These are phyloP conservation scores for Ormosia semicastrata DNA, from an alignment of 306 rosid genomes.

Conservation along the genomic window DNA sequence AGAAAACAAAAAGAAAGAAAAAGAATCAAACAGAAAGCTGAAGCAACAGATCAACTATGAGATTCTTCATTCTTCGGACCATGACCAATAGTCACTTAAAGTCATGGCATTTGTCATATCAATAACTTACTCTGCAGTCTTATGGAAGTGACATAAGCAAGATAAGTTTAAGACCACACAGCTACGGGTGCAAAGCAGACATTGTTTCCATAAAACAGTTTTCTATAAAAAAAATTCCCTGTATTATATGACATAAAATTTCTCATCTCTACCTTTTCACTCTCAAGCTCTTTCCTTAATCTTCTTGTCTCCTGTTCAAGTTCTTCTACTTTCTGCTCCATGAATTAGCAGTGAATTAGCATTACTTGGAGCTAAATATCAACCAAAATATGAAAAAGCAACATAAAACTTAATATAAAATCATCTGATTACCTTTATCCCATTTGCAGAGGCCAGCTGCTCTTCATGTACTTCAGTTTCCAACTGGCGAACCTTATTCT, in stretches of 20 bases:
- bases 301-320: slow-evolving; percentile 52
- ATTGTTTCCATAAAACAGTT: background rate
- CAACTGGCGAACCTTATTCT: slow-evolving; percentile 62
- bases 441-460: slow-evolving; percentile 46
- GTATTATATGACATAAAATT: background rate
- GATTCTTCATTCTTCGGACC: background rate
- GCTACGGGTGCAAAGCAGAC: background rate
- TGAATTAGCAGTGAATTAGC: slow-evolving; percentile 28
- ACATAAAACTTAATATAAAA: background rate
- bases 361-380: background rate
- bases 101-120: background rate
- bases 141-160: background rate
- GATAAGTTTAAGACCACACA: background rate
- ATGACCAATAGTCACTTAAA: background rate
- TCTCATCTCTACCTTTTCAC: slow-evolving; percentile 63
- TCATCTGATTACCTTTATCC: slow-evolving; percentile 44
- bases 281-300: slow-evolving; percentile 59
- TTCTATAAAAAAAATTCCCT: background rate
- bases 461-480: slow-evolving; percentile 58
- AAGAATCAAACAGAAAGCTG: background rate
- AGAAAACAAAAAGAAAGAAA: background rate
- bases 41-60: background rate
- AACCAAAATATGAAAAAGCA: background rate
- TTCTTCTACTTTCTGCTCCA: slow-evolving; percentile 59
- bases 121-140: background rate